Percentiles rank a stretch among this genome's conserved stretches.
phyloP scores from a whole-genome alignment of 2,329 filamentous ascomycete species.

The Fusarium continuum region DNA sequence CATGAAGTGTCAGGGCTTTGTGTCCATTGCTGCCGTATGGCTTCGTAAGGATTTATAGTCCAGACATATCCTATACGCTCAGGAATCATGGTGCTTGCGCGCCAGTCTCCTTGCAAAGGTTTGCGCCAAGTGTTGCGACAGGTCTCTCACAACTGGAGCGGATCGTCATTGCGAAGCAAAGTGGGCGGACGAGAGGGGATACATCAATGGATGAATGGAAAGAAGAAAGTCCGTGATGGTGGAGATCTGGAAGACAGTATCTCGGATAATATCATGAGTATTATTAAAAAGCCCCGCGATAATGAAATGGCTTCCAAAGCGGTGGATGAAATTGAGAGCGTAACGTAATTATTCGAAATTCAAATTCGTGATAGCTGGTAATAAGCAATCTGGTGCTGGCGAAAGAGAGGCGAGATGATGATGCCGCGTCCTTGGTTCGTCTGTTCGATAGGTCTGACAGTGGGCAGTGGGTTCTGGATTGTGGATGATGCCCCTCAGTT shows the following conservation, averaged over 20 bases:
- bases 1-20: background rate
- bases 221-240: constrained; percentile 29
- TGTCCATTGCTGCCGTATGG: background rate
- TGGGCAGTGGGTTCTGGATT: constrained; percentile 31
- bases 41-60: background rate
- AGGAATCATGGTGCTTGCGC: constrained; percentile 5
- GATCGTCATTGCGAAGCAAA: constrained; percentile 30
- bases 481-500: constrained; percentile 38
- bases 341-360: constrained; percentile 24
- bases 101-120: constrained; percentile 11
- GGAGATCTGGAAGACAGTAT: constrained; percentile 5
- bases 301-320: background rate
- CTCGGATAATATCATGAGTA: constrained; percentile 26
- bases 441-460: constrained; percentile 29
- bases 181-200: constrained; percentile 22
- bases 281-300: background rate
- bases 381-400: constrained; percentile 6
- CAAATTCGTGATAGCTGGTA: constrained; percentile 27
- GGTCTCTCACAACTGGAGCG: constrained; percentile 38
- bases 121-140: constrained; percentile 25
- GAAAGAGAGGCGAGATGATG: constrained; percentile 31
- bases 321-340: background rate
- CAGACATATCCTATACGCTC: background rate
- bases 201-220: constrained; percentile 23
- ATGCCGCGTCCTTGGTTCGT: constrained; percentile 28